phyloP scores from a whole-genome alignment of 352 stramenopile species.

The Pythium aquatile region DNA sequence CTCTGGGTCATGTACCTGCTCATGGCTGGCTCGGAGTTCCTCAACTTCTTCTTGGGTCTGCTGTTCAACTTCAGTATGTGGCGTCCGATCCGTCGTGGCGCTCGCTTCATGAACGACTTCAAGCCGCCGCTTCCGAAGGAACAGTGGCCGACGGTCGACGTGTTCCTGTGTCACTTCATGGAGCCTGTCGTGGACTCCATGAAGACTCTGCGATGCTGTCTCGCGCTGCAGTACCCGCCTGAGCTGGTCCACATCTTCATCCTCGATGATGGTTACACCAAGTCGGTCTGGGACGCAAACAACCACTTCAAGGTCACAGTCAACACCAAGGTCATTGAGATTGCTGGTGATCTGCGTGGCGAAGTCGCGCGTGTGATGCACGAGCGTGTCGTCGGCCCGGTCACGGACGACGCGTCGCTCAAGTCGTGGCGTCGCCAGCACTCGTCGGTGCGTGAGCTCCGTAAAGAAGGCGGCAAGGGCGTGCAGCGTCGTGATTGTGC shows the following conservation, averaged over 20 bases:
- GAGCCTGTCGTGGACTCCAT: conserved; percentile 85
- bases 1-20: conserved; percentile 85
- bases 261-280: conserved; percentile 89
- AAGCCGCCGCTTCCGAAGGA: conserved; percentile 87
- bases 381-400: conserved; percentile 77
- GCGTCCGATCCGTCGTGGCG: conserved; percentile 84
- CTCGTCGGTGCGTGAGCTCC: conserved; percentile 81
- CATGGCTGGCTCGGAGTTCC: conserved; percentile 85
- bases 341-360: conserved; percentile 76
- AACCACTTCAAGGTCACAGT: conserved; percentile 90
- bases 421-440: conserved; percentile 87
- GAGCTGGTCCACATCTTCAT: conserved; percentile 87
- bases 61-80: conserved; percentile 92
- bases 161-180: conserved; percentile 91
- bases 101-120: conserved; percentile 88
- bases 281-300: conserved; percentile 88
- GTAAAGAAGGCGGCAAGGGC: conserved; percentile 77
- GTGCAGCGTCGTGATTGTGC: conserved; percentile 84
- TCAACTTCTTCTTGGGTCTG: conserved; percentile 86
- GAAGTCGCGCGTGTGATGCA: conserved; percentile 85
- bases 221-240: conserved; percentile 85
- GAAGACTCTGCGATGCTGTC: conserved; percentile 84
- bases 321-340: conserved; percentile 89
- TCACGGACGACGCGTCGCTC: conserved; percentile 70
- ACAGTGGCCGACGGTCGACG: conserved; percentile 85